Base-by-base conservation (phyloP, 371 early-diverging fungal genomes). In the Lichtheimia ramosa region DNA sequence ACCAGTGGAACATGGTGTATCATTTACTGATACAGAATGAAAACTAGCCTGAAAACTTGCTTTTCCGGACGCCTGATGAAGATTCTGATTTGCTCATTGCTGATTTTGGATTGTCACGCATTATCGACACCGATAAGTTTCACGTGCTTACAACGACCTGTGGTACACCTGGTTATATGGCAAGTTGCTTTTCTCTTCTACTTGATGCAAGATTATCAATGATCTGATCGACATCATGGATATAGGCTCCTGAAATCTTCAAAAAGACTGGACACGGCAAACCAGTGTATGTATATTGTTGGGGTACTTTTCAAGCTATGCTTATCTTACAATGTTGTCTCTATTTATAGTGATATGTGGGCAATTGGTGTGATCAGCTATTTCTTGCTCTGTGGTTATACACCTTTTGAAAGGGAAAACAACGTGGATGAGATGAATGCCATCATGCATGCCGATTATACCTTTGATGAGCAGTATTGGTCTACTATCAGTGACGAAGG, bases 291-390 rank as follows among this genome's bases (percentile, higher is more conserved):
- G 75, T 63, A 20, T 4, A 16, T 12, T 16, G n/a, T 42, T 7
- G 58, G 25, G 1, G 40, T 27, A 18, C 76, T 3, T 54, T 75
- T 20, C 53, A 58, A 23, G 28, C 2, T 20, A n/a, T 21, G 18
- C 12, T 81, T 82, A 54, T 57, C 57, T 40, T 75, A 84, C 20
- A 75, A 81, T 20, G 25, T 25, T 25, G 81, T 75, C n/a, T n/a
- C n/a, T n/a, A 59, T 76, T 82, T 24, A 13, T 63, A 80, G 81
- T 21, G 98, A 98, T 64, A 79, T 96, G 70, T 98, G 96, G 96
- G 89, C 92, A 12, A 75, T 96, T 65, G 98, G 98, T 15, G 94
- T 97, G 14, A 90, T 97, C 54, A 83, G 95, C 3, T 96, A 89
- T 71, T 94, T 93, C 42, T 79, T 96, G 68, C 71, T 95, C 12